A percentile compares a stretch with the other conserved stretches of the same genome.
phyloP scores from a whole-genome alignment of 2,329 filamentous ascomycete genomes.

The Exophiala calicioides region DNA sequence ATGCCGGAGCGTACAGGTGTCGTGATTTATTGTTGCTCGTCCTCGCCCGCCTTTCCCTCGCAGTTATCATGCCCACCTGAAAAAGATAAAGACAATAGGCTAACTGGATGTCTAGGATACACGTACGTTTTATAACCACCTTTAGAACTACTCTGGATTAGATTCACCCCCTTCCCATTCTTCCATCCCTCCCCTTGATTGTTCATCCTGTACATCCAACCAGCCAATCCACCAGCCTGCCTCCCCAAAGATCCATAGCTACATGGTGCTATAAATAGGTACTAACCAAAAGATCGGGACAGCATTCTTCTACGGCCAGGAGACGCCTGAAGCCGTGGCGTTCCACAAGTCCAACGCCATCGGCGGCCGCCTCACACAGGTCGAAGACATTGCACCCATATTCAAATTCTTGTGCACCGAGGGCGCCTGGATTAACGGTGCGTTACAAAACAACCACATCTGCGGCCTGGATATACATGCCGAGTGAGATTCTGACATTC shows the following conservation, averaged over 20 bases:
- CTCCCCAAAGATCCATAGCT: not conserved
- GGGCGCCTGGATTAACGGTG: constrained; percentile 49
- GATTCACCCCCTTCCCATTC: not conserved
- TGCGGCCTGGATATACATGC: not conserved
- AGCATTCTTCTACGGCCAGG: constrained; percentile 51
- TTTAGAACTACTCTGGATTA: not conserved
- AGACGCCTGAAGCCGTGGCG: constrained; percentile 45
- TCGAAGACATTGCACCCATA: constrained; percentile 50
- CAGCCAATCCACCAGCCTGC: not conserved
- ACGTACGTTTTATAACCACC: not conserved
- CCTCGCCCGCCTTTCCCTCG: too few relatives aligned
- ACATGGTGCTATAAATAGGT: too few relatives aligned
- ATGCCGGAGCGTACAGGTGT: not conserved
- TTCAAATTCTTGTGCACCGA: constrained; percentile 48
- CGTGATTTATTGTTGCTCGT: not conserved
- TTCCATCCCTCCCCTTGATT: not conserved
- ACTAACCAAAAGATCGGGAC: not conserved
- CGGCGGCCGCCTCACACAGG: constrained; percentile 44
- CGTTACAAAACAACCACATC: not conserved
- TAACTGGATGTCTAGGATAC: too few relatives aligned
- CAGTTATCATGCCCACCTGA: not conserved
- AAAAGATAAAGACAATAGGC: too few relatives aligned
- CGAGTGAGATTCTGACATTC: not conserved
- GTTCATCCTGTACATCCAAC: not conserved
- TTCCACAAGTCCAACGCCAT: constrained; percentile 50